Evolutionary conservation across 495 filamentous ascomycete genomes (phyloP).

Genomic region (Podospora fimiseda): DNA sequence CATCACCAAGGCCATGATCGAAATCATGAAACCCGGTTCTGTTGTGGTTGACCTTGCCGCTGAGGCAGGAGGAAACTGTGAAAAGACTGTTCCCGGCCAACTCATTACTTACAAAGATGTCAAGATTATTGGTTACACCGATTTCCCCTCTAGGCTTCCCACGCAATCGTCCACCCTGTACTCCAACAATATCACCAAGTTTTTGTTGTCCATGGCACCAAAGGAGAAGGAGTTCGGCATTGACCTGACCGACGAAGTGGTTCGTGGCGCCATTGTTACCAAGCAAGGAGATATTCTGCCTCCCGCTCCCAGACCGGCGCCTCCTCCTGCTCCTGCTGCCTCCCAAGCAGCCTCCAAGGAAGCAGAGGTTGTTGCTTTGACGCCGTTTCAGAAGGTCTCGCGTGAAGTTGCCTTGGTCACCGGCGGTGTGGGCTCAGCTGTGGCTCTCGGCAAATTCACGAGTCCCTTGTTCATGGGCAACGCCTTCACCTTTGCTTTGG

Average conservation of each 20-base stretch:
- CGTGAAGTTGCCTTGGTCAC: conserved; percentile 64
- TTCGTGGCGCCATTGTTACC: conserved; percentile 72
- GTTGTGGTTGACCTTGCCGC: conserved; percentile 76
- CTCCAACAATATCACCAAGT: conserved; percentile 82
- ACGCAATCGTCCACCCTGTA: conserved; percentile 78
- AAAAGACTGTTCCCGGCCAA: conserved; percentile 63
- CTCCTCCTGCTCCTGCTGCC: conserved; percentile 55
- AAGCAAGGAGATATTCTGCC: conserved; percentile 66
- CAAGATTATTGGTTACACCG: conserved; percentile 78
- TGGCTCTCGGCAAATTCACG: conserved; percentile 69
- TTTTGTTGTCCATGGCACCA: conserved; percentile 69
- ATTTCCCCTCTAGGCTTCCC: conserved; percentile 70
- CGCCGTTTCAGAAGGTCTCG: conserved; percentile 68
- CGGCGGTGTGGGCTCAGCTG: conserved; percentile 62
- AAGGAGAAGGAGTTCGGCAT: conserved; percentile 67
- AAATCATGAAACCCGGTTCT: conserved; percentile 74
- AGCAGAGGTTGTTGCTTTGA: conserved; percentile 55
- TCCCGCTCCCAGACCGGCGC: conserved; percentile 61
- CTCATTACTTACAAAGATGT: conserved; percentile 63
- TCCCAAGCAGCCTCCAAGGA: conserved; percentile 48
- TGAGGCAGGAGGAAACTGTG: conserved; percentile 76
- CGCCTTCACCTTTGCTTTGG: conserved; percentile 70
- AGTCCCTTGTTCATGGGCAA: conserved; percentile 77
- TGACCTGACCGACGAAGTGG: conserved; percentile 71
- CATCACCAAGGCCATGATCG: conserved; percentile 71